Evolutionary conservation across 768 basidiomycete genomes (phyloP).

Genomic region (Tulasnella sp.): DNA sequence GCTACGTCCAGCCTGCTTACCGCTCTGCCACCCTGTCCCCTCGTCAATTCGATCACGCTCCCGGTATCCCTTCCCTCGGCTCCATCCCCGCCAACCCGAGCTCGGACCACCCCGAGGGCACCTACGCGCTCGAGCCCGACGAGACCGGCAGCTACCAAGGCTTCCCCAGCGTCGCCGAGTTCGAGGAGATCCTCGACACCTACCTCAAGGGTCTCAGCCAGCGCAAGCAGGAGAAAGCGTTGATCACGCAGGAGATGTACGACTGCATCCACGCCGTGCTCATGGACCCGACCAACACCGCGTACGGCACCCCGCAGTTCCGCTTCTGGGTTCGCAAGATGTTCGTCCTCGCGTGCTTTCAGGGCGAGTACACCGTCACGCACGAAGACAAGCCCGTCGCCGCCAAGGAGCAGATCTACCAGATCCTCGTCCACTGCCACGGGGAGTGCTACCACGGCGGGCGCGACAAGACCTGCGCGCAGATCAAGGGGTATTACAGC

Average conservation of each 20-base stretch:
- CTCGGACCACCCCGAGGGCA: conserved; percentile 2
- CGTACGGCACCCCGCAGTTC: conserved; percentile 42
- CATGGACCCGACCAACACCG: conserved; percentile 36
- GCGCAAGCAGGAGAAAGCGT: conserved; percentile 52
- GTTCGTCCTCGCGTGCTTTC: conserved; percentile 33
- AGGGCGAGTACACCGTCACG: conserved; percentile 39
- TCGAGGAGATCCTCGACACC: conserved; percentile 42
- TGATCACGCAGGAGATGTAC: conserved; percentile 60
- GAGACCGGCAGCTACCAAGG: conserved; percentile 27
- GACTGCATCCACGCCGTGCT: conserved; percentile 63
- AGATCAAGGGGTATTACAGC: conserved; percentile 58
- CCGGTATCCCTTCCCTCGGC: background rate
- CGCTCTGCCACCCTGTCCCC: background rate
- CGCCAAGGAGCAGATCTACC: conserved; percentile 65
- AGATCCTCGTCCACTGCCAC: conserved; percentile 64
- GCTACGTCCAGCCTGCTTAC: background rate
- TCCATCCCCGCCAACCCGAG: background rate
- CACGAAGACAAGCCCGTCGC: conserved; percentile 68
- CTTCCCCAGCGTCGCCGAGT: conserved; percentile 51
- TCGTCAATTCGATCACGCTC: background rate
- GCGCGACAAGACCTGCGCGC: conserved; percentile 62
- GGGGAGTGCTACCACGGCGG: conserved; percentile 56
- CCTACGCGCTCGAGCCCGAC: conserved; percentile 12
- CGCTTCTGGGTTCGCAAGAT: conserved; percentile 78
- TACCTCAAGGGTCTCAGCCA: conserved; percentile 51